phyloP scores from a whole-genome alignment of 2,329 filamentous ascomycete species.

The Pyrenochaeta sp. region DNA sequence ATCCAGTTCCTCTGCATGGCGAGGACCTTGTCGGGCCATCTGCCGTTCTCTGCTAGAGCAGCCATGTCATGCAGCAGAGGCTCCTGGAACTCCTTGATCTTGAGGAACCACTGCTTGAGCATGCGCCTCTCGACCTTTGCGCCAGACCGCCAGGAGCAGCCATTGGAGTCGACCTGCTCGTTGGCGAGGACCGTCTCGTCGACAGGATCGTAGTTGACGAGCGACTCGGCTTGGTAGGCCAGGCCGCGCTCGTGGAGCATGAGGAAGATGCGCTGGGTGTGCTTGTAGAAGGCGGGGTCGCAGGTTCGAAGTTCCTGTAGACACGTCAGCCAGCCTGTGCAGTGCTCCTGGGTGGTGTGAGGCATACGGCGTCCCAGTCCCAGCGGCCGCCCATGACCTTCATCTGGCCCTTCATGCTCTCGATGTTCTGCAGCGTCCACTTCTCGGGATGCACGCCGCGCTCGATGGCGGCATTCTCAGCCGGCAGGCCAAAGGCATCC shows the following conservation, averaged over 20 bases:
- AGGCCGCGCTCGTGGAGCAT: constrained; percentile 77
- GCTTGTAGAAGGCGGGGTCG: constrained; percentile 85
- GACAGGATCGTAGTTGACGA: constrained; percentile 90
- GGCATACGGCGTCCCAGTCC: constrained; percentile 78
- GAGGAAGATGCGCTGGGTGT: constrained; percentile 86
- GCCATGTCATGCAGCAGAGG: constrained; percentile 76
- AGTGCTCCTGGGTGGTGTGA: constrained; percentile 1
- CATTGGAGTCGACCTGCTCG: constrained; percentile 89
- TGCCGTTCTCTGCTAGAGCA: constrained; percentile 66
- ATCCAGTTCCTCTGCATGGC: constrained; percentile 90
- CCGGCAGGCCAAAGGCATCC: constrained; percentile 91
- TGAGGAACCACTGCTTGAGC: constrained; percentile 89
- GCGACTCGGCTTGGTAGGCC: constrained; percentile 82
- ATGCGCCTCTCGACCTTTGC: constrained; percentile 81
- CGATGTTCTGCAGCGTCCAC: constrained; percentile 85
- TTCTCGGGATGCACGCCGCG: constrained; percentile 76
- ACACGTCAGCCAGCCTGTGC: constrained; percentile 8
- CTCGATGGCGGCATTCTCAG: constrained; percentile 91
- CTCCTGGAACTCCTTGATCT: constrained; percentile 81
- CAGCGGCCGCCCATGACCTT: constrained; percentile 80
- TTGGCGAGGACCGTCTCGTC: constrained; percentile 91
- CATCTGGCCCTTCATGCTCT: constrained; percentile 84
- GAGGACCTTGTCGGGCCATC: constrained; percentile 84
- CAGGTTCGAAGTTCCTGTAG: constrained; percentile 82
- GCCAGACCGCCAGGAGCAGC: constrained; percentile 86